Base-by-base conservation (phyloP, 495 filamentous ascomycete genomes). In the Aspergillus heteromorphus region DNA sequence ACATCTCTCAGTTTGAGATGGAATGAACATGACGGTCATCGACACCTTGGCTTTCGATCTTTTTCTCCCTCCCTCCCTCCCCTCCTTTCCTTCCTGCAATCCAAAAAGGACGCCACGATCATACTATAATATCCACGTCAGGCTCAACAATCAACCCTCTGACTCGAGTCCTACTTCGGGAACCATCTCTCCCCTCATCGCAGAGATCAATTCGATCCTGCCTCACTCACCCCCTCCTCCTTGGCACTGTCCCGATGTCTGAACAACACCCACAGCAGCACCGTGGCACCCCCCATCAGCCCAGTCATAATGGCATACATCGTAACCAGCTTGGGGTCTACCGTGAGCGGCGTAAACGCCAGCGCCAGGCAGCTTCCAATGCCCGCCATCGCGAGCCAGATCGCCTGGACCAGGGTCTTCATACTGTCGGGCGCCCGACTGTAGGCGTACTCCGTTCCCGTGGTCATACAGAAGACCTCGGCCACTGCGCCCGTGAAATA, bases 401-500 rank as follows among this genome's bases (percentile, higher is more conserved):
- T 48, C 6, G 68, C 59, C 45, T 69, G 61, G 2, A 73, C 59
- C 14, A 73, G 11, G 6, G 65, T 58, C 43, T 63, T 64, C 68
- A 72, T 71, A 30, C 53, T 63, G 6, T 51, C 45, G 0, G 70
- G 71, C 6, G 71, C 66, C 40, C 69, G 56, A 25, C 57, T 63
- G 48, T 67, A 72, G 1, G 65, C 72, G 45, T 77, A 80, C 60
- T 83, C 80, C 2, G 75, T 65, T 0, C 63, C 64, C 10, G 79
- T 79, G 58, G 81, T 76, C 34, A 70, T 73, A 2, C 75, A 79
- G 55, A 86, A 77, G 34, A 85, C 79, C 66, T 85, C 84, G 25
- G 76, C 77, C 27, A 84, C 60, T 29, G 75, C 82, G 18, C 80
- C 74, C 10, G 82, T 62, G 14, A 84, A 59, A 63, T 87, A 85